A percentile compares a stretch with the other conserved stretches of the same genome.
These are phyloP conservation scores for Xeromyces bisporus DNA, from an alignment of 495 filamentous ascomycete species.

Conservation along the genomic window DNA sequence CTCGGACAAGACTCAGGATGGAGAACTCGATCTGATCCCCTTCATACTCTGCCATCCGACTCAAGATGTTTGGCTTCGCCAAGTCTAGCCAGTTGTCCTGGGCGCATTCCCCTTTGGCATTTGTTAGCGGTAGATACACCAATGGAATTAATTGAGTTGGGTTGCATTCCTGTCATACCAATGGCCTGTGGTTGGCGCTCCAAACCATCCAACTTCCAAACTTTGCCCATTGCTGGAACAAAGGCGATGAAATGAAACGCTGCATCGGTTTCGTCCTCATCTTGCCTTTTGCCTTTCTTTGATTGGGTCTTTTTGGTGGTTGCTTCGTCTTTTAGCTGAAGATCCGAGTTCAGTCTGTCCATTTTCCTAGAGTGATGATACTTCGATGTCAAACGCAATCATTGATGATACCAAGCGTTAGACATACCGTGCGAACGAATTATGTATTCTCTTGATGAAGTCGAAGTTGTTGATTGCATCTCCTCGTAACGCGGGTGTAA, in stretches of 20 bases:
- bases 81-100: constrained; percentile 33
- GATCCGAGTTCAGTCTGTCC: constrained; percentile 64
- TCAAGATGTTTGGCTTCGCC: constrained; percentile 28
- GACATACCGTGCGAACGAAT: constrained; percentile 64
- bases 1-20: constrained; percentile 34
- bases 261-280: constrained; percentile 30
- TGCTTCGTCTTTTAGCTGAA: constrained; percentile 46
- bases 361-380: constrained; percentile 34
- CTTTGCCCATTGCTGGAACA: constrained; percentile 52
- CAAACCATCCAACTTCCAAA: constrained; percentile 88
- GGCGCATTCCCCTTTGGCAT: constrained; percentile 15
- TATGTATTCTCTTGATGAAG: constrained; percentile 67
- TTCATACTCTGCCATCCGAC: constrained; percentile 35
- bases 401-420: not conserved
- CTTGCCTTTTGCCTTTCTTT: constrained; percentile 15
- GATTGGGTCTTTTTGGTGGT: constrained; percentile 26
- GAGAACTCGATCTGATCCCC: constrained; percentile 41
- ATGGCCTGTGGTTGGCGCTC: constrained; percentile 54
- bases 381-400: constrained; percentile 2
- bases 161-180: constrained; percentile 27
- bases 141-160: too few relatives aligned
- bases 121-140: constrained; percentile 1
- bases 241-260: constrained; percentile 83
- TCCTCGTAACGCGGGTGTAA: constrained; percentile 59
- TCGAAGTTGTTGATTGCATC: constrained; percentile 54